Conservation (phyloP, 441 rosid species). For the Corymbia citriodora region DNA sequence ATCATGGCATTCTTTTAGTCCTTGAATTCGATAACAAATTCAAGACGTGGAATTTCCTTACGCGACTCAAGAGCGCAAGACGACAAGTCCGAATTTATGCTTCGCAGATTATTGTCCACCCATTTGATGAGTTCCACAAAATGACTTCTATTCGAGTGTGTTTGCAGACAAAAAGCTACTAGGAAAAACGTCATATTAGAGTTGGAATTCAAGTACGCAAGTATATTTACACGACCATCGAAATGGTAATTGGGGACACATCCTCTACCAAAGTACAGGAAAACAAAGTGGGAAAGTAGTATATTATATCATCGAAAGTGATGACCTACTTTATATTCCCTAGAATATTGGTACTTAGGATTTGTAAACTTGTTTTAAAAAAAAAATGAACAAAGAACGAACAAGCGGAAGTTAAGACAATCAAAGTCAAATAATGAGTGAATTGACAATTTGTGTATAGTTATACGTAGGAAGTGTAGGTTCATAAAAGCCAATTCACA, state of each 20-base stretch:
- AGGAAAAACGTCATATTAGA: neutral
- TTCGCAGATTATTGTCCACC: neutral
- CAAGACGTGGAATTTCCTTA: neutral
- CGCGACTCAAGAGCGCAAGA: neutral
- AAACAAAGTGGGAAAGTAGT: neutral
- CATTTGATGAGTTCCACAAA: neutral
- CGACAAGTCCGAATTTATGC: neutral
- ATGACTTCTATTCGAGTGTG: neutral
- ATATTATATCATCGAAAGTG: neutral
- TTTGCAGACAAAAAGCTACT: neutral
- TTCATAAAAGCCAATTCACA: too few species aligned
- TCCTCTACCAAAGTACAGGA: neutral
- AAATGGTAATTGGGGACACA: neutral
- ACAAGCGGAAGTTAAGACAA: too few species aligned
- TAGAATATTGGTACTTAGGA: neutral
- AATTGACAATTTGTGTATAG: too few species aligned
- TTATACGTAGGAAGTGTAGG: too few species aligned
- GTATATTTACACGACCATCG: neutral
- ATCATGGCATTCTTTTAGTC: neutral
- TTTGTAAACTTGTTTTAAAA: neutral
- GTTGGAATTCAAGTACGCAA: neutral
- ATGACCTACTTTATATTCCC: neutral
- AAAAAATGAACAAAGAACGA: too few species aligned
- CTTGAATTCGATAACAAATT: neutral
- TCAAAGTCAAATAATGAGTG: too few species aligned